Evolutionary conservation across 164 flowering plant species (phyloP), one percentile per base, ranked within the genome.

Genomic region (Macadamia integrifolia): DNA sequence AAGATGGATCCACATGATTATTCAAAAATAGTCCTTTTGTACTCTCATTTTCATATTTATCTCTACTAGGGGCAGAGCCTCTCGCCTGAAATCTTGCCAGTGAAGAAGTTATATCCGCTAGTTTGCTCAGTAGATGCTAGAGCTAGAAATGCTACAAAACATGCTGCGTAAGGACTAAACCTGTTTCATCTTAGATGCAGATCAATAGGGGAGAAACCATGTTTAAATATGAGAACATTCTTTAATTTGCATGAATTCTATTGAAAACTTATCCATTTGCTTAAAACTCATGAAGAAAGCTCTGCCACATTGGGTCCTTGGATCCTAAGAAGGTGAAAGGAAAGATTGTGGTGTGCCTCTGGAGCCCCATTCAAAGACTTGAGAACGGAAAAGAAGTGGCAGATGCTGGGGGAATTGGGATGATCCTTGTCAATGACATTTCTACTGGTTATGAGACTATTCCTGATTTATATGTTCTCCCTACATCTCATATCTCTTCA

Each of bases 381-480:
- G 74, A 53, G 23, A 80, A 80, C 59, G 82, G 82, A 3, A 9
- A 35, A 10, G 71, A 48, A 28, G 84, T 78, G 10, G 40, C n/a
- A 4, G 63, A 58, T 1, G 80, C 82, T 5, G 85, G 85, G 46
- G 87, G 78, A 6, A 72, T 64, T n/a, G 87, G 82, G 5, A 78
- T 78, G 80, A 68, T 83, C n/a, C 62, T 81, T 1, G 68, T 64
- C 42, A 83, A 81, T 44, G 60, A 69, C 42, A 3, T 31, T n/a
- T 44, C n/a, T 11, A 49, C 72, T 17, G 83, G 76, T 11, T 65
- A 78, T 57, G 76, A 71, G 12, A 56, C 74, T 28, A 6, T 63
- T 29, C 69, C 81, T 1, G 85, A 82, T 56, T 64, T 80, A 66
- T 77, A 84, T 70, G 66, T 79, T 28, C 72, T 79, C 1, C 82